These are phyloP conservation scores for Aspergillus sclerotialis DNA, from an alignment of 2,329 filamentous ascomycete species.

Conservation along the genomic window DNA sequence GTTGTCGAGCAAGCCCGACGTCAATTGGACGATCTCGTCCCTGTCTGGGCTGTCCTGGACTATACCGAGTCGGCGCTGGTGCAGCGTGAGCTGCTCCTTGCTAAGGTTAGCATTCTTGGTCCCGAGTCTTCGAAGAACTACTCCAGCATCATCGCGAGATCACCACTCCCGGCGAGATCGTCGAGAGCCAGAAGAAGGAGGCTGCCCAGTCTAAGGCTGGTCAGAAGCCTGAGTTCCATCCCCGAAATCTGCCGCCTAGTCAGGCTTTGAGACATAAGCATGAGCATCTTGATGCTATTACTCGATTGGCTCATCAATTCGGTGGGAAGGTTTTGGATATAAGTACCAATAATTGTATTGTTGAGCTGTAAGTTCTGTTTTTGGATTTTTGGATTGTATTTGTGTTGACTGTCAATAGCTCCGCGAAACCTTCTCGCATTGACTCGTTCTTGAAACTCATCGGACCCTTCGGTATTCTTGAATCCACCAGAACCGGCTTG, in stretches of 20 bases:
- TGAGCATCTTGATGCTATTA: slow-evolving; percentile 93
- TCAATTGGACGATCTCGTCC: slow-evolving; percentile 92
- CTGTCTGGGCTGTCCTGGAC: slow-evolving; percentile 96
- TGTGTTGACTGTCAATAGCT: slow-evolving; percentile 45
- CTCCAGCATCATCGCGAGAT: slow-evolving; percentile 94
- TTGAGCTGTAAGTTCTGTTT: slow-evolving; percentile 71
- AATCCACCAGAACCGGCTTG: slow-evolving; percentile 89
- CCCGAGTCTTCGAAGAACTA: slow-evolving; percentile 96
- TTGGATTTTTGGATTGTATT: slow-evolving; percentile 1
- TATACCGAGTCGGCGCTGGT: slow-evolving; percentile 90
- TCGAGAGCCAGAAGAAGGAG: slow-evolving; percentile 24
- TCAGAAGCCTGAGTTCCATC: slow-evolving; percentile 66
- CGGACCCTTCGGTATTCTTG: slow-evolving; percentile 87
- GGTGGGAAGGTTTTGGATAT: slow-evolving; percentile 97
- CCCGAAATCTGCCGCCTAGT: slow-evolving; percentile 73
- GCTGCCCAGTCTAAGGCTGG: slow-evolving; percentile 7
- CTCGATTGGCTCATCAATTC: slow-evolving; percentile 94
- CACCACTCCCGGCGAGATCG: slow-evolving; percentile 44
- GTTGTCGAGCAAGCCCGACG: slow-evolving; percentile 94
- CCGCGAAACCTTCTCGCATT: slow-evolving; percentile 86
- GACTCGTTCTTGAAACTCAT: slow-evolving; percentile 98
- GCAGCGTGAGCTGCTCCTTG: slow-evolving; percentile 88
- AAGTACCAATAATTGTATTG: slow-evolving; percentile 96
- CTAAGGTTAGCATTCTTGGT: slow-evolving; percentile 93
- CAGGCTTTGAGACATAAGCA: slow-evolving; percentile 95